Evolutionary conservation across 2,329 filamentous ascomycete genomes (phyloP), one percentile per base, ranked within the genome.

Genomic region (Penicillium sp.): DNA sequence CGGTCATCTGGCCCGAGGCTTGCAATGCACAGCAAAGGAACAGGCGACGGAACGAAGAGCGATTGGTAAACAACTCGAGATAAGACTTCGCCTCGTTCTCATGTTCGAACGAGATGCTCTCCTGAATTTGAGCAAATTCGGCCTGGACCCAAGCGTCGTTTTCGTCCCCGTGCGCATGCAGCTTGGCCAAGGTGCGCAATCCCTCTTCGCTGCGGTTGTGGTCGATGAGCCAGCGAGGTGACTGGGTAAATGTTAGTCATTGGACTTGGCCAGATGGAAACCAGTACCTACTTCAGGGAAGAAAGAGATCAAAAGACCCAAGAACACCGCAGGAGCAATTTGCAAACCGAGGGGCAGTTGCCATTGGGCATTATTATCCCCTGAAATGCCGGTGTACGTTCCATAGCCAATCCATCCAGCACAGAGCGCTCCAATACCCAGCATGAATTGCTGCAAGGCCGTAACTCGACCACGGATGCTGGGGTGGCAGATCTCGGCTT

Each of bases 371-470:
- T 76, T 71, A 65, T 82, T 77, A 50, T 68, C 73, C 1, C 74
- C 67, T 1, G 73, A 63, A 58, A 86, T 83, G 17, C 80, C 78
- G 41, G 80, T 77, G 61, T 83, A 83, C 4, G 79, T 81, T 44
- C 86, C 90, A 60, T 87, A 93, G 0, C 85, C 86, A 48, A 89
- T 85, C 89, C 89, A 92, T 0, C 86, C 82, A 0, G 90, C 90
- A 17, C 86, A 76, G 1, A 94, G 81, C 17, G 89, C 79, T 56
- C 90, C 90, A 29, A 93, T 83, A 1, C 89, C 90, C 51, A 93
- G 73, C 89, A 93, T 93, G 69, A 93, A 92, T 67, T 93, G 90
- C 72, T 93, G 90, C 4, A 93, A 78, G 31, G 86, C 83, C 0
- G 89, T 92, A 33, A 94, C 83, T 61, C 86, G 80, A 13, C 90